A percentile compares a stretch with the other conserved stretches of the same genome.
Conservation (phyloP, 2,329 filamentous ascomycete genomes). For the Cercospora canescens region DNA sequence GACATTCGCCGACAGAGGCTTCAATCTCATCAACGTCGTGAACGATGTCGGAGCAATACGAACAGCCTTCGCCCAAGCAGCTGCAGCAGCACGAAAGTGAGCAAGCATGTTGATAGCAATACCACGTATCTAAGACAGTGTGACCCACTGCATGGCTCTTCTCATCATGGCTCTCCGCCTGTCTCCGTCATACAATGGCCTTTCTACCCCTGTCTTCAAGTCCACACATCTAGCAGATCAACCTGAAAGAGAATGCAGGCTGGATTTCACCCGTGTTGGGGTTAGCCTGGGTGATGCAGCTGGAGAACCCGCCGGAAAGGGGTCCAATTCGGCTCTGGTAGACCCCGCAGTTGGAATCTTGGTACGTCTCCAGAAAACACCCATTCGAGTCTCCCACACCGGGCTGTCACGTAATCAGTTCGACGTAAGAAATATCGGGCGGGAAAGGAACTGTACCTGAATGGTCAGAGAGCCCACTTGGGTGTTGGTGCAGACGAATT, state of each 20-base stretch:
- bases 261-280: neutral
- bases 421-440: too few species aligned
- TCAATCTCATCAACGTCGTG: constrained; percentile 52
- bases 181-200: neutral
- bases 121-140: neutral
- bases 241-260: neutral
- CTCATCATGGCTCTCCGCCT: neutral
- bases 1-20: constrained; percentile 54
- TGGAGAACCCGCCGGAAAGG: neutral
- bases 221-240: neutral
- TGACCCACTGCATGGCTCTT: neutral
- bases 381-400: neutral
- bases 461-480: too few species aligned
- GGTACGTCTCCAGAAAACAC: neutral
- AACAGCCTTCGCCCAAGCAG: constrained; percentile 30
- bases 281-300: neutral
- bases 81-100: constrained; percentile 27
- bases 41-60: constrained; percentile 35
- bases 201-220: neutral
- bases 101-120: neutral
- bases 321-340: neutral
- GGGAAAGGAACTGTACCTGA: too few species aligned
- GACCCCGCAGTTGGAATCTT: neutral
- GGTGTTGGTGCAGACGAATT: neutral
- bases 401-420: neutral